These are phyloP conservation scores for Phytophthora brassicae DNA, from an alignment of 352 stramenopile species.

Conservation along the genomic window DNA sequence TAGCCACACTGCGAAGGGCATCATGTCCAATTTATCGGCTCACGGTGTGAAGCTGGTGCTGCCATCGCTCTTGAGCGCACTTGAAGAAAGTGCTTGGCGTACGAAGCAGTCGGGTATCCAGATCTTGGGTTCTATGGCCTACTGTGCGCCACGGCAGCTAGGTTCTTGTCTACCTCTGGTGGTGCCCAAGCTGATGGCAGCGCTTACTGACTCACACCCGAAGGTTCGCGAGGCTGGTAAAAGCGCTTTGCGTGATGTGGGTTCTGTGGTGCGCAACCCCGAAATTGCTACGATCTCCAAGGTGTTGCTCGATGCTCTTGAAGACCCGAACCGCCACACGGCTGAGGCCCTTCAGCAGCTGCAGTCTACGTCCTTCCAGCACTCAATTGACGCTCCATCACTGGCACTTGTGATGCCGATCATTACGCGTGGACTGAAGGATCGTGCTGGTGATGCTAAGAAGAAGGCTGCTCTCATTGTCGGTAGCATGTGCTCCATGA, in stretches of 20 bases:
- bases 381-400: constrained; percentile 99
- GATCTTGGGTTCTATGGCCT: constrained; percentile 96
- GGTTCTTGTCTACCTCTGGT: constrained; percentile 98
- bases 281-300: constrained; percentile 97
- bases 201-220: constrained; percentile 98
- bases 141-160: constrained; percentile 98
- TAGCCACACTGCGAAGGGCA: constrained; percentile 92
- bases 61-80: constrained; percentile 94
- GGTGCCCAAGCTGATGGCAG: constrained; percentile 97
- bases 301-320: constrained; percentile 94
- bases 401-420: constrained; percentile 99
- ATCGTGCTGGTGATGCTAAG: constrained; percentile 96
- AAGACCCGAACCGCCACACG: constrained; percentile 93
- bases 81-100: constrained; percentile 94
- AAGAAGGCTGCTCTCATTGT: constrained; percentile 98
- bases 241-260: constrained; percentile 96
- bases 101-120: constrained; percentile 99
- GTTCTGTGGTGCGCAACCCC: constrained; percentile 98
- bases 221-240: constrained; percentile 97
- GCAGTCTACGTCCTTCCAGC: constrained; percentile 98
- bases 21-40: constrained; percentile 99
- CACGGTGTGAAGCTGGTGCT: constrained; percentile 99
- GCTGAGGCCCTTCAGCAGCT: constrained; percentile 95
- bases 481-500: constrained; percentile 99
- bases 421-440: constrained; percentile 97